Percentiles rank a stretch among this genome's conserved stretches.
phyloP scores from a whole-genome alignment of 2,329 filamentous ascomycete genomes.

The Alternaria incomplexa region DNA sequence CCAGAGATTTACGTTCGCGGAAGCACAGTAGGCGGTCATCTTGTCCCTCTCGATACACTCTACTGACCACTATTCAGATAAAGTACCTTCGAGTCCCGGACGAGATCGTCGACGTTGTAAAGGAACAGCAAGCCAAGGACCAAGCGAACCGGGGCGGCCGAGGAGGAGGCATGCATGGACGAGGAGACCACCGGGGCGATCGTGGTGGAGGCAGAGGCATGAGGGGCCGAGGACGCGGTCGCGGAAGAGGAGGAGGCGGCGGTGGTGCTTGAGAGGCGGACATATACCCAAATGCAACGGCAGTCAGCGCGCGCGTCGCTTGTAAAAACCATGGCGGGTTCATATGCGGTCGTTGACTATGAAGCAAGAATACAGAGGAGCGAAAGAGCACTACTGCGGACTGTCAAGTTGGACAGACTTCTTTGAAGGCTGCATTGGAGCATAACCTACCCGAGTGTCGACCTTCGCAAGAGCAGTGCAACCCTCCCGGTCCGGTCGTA shows the following conservation, averaged over 20 bases:
- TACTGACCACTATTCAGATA: slow-evolving; percentile 66
- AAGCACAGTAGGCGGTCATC: slow-evolving; percentile 76
- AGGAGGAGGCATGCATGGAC: slow-evolving; percentile 66
- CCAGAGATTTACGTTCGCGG: slow-evolving; percentile 96
- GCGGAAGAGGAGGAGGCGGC: slow-evolving; percentile 61
- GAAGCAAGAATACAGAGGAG: neutral
- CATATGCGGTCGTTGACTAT: neutral
- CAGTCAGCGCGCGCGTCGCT: slow-evolving; percentile 3
- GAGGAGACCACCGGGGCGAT: slow-evolving; percentile 61
- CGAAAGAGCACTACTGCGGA: neutral
- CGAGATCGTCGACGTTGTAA: slow-evolving; percentile 93
- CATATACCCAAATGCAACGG: neutral
- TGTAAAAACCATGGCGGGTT: neutral
- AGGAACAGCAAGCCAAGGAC: slow-evolving; percentile 85
- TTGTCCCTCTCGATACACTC: neutral
- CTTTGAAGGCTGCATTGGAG: neutral
- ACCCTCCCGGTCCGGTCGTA: neutral
- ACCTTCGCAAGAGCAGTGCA: neutral
- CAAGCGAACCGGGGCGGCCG: slow-evolving; percentile 66
- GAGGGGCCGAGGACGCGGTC: slow-evolving; percentile 59
- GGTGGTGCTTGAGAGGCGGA: slow-evolving; percentile 37
- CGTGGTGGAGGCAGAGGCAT: slow-evolving; percentile 58
- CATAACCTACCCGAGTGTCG: slow-evolving; percentile 3
- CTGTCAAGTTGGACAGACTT: neutral
- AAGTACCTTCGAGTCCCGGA: slow-evolving; percentile 97